phyloP scores from a whole-genome alignment of 2,329 filamentous ascomycete genomes.

The Ophidiomyces ophidiicola region DNA sequence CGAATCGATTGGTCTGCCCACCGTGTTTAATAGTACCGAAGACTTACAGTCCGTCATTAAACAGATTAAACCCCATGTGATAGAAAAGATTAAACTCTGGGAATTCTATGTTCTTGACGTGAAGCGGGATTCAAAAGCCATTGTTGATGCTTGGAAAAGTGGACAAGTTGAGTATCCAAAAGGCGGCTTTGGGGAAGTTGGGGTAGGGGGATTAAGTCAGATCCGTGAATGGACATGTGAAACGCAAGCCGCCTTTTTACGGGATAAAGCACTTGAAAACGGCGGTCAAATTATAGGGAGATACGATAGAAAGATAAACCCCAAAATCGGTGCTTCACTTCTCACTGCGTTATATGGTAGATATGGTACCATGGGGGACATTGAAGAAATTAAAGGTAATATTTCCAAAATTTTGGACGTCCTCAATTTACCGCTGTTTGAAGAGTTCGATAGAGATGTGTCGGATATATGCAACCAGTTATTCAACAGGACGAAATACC shows the following conservation, averaged over 20 bases:
- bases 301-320: conserved; percentile 59
- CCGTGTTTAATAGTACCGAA: conserved; percentile 54
- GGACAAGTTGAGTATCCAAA: conserved; percentile 47
- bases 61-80: conserved; percentile 65
- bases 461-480: conserved; percentile 78
- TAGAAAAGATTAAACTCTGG: conserved; percentile 71
- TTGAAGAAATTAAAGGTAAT: conserved; percentile 38
- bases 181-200: conserved; percentile 38
- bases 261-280: conserved; percentile 56
- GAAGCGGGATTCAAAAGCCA: conserved; percentile 55
- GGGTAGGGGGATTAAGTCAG: conserved; percentile 40
- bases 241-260: conserved; percentile 48
- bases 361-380: conserved; percentile 40
- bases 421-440: conserved; percentile 77
- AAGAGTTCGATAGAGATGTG: conserved; percentile 78
- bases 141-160: conserved; percentile 58
- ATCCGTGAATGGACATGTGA: conserved; percentile 46
- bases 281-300: conserved; percentile 67
- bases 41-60: conserved; percentile 76
- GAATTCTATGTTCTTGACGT: conserved; percentile 84
- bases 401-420: conserved; percentile 60
- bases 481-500: conserved; percentile 89
- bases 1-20: conserved; percentile 60
- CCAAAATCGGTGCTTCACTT: conserved; percentile 56
- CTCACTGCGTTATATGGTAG: conserved; percentile 57